Conservation (phyloP, 2,329 filamentous ascomycete genomes). For the Botrytis sinoallii region DNA sequence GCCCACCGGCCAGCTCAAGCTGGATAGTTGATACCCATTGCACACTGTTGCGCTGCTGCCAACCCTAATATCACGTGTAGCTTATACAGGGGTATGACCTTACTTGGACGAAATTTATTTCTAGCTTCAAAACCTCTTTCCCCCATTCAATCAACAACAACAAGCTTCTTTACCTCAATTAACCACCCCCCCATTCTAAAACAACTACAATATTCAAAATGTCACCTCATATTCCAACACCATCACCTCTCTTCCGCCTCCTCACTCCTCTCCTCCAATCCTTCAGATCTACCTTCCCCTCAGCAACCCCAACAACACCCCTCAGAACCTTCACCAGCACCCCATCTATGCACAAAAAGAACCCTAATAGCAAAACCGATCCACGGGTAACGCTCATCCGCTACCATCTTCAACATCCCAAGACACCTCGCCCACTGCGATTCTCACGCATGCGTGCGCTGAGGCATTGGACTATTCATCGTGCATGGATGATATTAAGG, state of each 20-base stretch:
- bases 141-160: neutral
- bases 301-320: conserved; percentile 12
- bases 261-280: conserved; percentile 32
- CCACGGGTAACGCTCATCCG: conserved; percentile 54
- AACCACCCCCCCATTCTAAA: too few relatives aligned
- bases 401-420: conserved; percentile 67
- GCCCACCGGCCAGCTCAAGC: neutral
- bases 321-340: conserved; percentile 28
- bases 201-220: conserved; percentile 22
- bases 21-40: neutral
- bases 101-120: conserved; percentile 8
- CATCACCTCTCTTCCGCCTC: conserved; percentile 28
- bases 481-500: conserved; percentile 83
- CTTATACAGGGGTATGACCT: neutral
- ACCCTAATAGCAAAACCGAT: conserved; percentile 28
- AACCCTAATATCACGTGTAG: neutral
- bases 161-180: neutral
- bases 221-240: conserved; percentile 23
- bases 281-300: conserved; percentile 22
- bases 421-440: conserved; percentile 73
- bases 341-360: conserved; percentile 18
- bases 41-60: neutral
- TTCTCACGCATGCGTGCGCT: conserved; percentile 85
- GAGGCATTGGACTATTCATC: conserved; percentile 98
- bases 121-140: neutral